Percentiles rank a stretch among this genome's conserved stretches.
These are phyloP conservation scores for Neofusicoccum sp. DNA, from an alignment of 2,329 filamentous ascomycete species.

Conservation along the genomic window DNA sequence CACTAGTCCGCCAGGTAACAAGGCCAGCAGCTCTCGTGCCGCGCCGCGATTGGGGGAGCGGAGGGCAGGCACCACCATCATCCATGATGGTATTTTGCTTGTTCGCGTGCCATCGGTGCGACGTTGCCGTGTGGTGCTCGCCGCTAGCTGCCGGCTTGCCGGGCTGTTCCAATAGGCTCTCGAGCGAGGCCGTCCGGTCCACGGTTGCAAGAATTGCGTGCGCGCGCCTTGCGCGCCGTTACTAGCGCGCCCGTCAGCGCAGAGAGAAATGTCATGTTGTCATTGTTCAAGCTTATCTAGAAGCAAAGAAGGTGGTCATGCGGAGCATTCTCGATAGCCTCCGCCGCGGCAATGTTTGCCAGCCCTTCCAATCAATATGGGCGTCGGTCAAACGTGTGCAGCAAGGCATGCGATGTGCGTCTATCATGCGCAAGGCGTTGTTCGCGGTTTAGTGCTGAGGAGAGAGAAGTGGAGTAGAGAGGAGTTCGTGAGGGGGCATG, in stretches of 20 bases:
- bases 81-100: constrained; percentile 8
- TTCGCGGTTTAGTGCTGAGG: constrained; percentile 17
- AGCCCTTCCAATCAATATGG: constrained; percentile 5
- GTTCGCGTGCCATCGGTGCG: constrained; percentile 12
- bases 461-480: constrained; percentile 16
- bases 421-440: constrained; percentile 12
- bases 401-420: constrained; percentile 3
- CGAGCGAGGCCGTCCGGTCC: not conserved
- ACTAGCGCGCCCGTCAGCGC: constrained; percentile 16
- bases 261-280: constrained; percentile 9
- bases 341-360: not conserved
- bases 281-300: constrained; percentile 12
- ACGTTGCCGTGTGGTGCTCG: constrained; percentile 6
- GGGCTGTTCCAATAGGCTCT: constrained; percentile 17
- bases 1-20: not conserved
- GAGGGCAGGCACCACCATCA: not conserved
- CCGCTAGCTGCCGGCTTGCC: constrained; percentile 16
- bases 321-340: constrained; percentile 11
- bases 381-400: constrained; percentile 11
- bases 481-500: not conserved
- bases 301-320: constrained; percentile 12
- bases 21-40: constrained; percentile 11
- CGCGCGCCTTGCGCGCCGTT: constrained; percentile 8
- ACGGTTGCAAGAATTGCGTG: constrained; percentile 1
- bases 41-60: not conserved